These are phyloP conservation scores for Endothia cerciana DNA, from an alignment of 2,329 filamentous ascomycete genomes.

Conservation along the genomic window DNA sequence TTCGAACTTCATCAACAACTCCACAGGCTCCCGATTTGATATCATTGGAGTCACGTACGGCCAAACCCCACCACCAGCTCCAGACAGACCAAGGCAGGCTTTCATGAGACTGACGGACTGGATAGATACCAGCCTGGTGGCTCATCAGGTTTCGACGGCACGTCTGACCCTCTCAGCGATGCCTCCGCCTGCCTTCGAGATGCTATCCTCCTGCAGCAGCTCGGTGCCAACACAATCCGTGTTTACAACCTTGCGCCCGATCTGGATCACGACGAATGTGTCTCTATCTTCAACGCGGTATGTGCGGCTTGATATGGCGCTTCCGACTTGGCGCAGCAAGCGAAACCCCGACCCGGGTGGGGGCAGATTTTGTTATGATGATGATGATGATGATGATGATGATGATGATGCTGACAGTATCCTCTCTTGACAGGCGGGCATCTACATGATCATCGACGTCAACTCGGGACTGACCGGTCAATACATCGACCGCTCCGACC, in stretches of 20 bases:
- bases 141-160: conserved; percentile 59
- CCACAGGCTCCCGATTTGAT: conserved; percentile 59
- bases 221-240: conserved; percentile 64
- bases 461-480: conserved; percentile 61
- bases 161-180: conserved; percentile 32
- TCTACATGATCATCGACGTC: conserved; percentile 55
- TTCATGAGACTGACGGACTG: conserved; percentile 15
- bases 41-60: conserved; percentile 59
- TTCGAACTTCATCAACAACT: conserved; percentile 55
- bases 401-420: background rate
- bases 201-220: conserved; percentile 59
- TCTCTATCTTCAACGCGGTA: conserved; percentile 61
- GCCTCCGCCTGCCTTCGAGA: conserved; percentile 56
- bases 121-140: conserved; percentile 62
- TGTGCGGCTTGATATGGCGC: background rate
- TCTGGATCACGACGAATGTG: conserved; percentile 63
- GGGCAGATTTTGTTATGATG: background rate
- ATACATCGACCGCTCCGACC: conserved; percentile 53
- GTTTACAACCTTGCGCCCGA: conserved; percentile 66
- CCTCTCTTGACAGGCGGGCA: conserved; percentile 41
- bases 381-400: too few relatives aligned
- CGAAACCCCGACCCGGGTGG: background rate
- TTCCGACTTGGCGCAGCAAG: background rate
- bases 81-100: too few relatives aligned
- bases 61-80: too few relatives aligned